A percentile compares a stretch with the other conserved stretches of the same genome.
Conservation (phyloP, 257 asterid genomes). For the Coffea canephora region DNA sequence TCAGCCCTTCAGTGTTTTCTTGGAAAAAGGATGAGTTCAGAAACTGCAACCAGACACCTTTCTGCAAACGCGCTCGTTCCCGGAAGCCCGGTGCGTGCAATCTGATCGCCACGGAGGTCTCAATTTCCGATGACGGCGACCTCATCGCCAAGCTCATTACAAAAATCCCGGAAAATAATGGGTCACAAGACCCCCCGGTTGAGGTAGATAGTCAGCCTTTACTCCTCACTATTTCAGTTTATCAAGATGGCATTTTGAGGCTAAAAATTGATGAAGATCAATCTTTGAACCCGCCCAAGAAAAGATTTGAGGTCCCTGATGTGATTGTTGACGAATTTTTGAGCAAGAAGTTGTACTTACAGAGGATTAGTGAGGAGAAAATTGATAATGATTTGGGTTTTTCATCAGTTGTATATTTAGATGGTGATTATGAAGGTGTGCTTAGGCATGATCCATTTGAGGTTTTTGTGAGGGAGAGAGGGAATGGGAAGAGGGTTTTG, state of each 20-base stretch:
- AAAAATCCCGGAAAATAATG: conserved; percentile 34
- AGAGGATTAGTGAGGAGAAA: conserved; percentile 59
- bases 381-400: conserved; percentile 44
- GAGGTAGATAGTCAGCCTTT: conserved; percentile 40
- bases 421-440: conserved; percentile 85
- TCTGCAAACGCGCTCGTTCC: conserved; percentile 91
- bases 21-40: conserved; percentile 97
- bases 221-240: conserved; percentile 63
- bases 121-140: conserved; percentile 79
- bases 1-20: conserved; percentile 29
- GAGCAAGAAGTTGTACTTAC: conserved; percentile 67
- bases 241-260: conserved; percentile 88
- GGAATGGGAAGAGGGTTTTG: conserved; percentile 61
- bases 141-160: conserved; percentile 62
- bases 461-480: conserved; percentile 83
- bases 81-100: conserved; percentile 61
- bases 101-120: conserved; percentile 57
- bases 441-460: conserved; percentile 88
- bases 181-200: conserved; percentile 21
- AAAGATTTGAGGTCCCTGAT: conserved; percentile 93
- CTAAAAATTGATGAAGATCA: conserved; percentile 88
- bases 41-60: conserved; percentile 88
- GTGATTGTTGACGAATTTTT: conserved; percentile 76
- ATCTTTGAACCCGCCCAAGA: conserved; percentile 57
- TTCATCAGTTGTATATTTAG: conserved; percentile 66